Conservation (phyloP, 2,329 filamentous ascomycete genomes). For the Neophaeococcomyces mojaviensis region DNA sequence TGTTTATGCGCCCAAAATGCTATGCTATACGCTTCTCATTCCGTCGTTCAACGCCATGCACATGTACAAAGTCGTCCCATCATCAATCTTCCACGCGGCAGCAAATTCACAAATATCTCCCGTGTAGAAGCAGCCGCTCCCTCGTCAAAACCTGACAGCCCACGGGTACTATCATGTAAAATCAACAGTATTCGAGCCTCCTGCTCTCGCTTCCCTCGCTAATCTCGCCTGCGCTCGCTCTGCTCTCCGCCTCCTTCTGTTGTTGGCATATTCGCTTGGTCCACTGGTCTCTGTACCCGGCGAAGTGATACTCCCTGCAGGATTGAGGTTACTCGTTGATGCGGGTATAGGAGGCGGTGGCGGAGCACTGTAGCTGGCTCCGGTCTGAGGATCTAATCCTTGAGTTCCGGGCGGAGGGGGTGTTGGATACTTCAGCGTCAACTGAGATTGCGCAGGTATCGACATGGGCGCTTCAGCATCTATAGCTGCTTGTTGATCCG, state of each 20-base stretch:
- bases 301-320: slow-evolving; percentile 35
- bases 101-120: neutral
- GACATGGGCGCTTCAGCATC: slow-evolving; percentile 28
- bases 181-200: slow-evolving; percentile 19
- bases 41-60: neutral
- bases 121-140: neutral
- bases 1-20: too few relatives aligned
- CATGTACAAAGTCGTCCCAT: neutral
- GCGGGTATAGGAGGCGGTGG: slow-evolving; percentile 29
- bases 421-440: slow-evolving; percentile 13
- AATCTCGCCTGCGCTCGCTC: slow-evolving; percentile 42
- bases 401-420: slow-evolving; percentile 17
- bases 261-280: slow-evolving; percentile 44
- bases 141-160: too few relatives aligned
- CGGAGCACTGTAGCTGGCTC: slow-evolving; percentile 14
- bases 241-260: slow-evolving; percentile 45
- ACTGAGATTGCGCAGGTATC: slow-evolving; percentile 21
- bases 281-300: slow-evolving; percentile 43
- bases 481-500: slow-evolving; percentile 36
- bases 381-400: slow-evolving; percentile 14
- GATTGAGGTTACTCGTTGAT: slow-evolving; percentile 33
- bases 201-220: slow-evolving; percentile 34
- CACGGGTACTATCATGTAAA: slow-evolving; percentile 14
- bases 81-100: neutral
- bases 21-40: neutral